phyloP scores from a whole-genome alignment of 164 flowering plant species.

The Platanus orientalis region DNA sequence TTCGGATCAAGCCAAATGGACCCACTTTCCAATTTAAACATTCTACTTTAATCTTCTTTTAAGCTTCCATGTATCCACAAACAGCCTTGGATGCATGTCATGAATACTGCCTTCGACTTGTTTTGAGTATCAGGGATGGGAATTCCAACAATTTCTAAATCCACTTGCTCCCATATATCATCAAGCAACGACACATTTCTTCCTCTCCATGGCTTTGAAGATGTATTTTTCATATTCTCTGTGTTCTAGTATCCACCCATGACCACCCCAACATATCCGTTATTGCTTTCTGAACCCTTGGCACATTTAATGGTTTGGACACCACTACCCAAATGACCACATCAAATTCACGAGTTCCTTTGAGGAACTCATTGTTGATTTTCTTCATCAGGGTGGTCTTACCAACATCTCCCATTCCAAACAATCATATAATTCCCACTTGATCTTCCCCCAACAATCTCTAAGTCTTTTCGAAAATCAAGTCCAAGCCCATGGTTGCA shows the following conservation, averaged over 20 bases:
- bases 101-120: conserved; percentile 6
- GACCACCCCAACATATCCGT: not conserved
- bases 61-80: conserved; percentile 1
- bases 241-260: not conserved
- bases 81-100: not conserved
- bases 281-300: not conserved
- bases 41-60: not conserved
- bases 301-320: too few species aligned
- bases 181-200: conserved; percentile 11
- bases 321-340: too few species aligned
- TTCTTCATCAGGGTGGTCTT: too few species aligned
- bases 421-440: too few species aligned
- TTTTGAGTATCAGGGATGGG: not conserved
- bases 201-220: not conserved
- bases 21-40: not conserved
- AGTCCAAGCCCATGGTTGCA: not conserved
- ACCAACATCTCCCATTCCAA: too few species aligned
- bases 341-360: too few species aligned
- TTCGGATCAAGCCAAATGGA: too few species aligned
- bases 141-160: conserved; percentile 1
- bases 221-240: not conserved
- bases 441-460: not conserved
- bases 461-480: not conserved
- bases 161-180: conserved; percentile 16
- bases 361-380: too few species aligned